Base-by-base conservation (phyloP, 1,284 basidiomycete species). In the Papiliotrema terrestris region DNA sequence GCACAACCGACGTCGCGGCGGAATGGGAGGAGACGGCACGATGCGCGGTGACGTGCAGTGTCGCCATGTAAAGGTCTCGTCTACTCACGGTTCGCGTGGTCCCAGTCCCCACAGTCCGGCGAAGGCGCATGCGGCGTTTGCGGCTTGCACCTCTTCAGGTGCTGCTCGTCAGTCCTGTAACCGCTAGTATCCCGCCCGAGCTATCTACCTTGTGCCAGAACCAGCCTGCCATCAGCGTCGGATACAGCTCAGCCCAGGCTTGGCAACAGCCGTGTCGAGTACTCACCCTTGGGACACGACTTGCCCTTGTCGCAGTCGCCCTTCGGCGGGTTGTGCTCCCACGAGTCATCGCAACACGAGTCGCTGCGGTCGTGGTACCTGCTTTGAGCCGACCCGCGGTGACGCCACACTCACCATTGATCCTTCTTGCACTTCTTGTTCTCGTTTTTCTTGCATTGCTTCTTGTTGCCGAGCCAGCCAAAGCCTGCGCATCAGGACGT, bases 241-340 rank as follows among this genome's bases (percentile, higher is more conserved):
- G 5, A 5, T 5, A 17, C 5, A n/a, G 15, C 39, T 22, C 4
- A 22, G 20, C 8, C 20, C 5, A 11, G 14, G 23, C 23, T 11
- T 6, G 19, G 5, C 8, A 3, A 20, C 19, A 26, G 23, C 19
- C 3, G 23, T 8, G 23, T 17, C 14, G 19, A 26, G 13, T 26
- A 29, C 45, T 32, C 29, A 47, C 45, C 45, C 4, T 4, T 8
- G 5, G 45, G 45, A 22, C 45, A 47, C 17, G 26, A n/a, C 26
- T 47, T 47, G 25, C 45, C 45, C 17, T 47, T 19, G 45, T 47
- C 45, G 29, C 45, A 47, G 25, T 29, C n/a, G 20, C 45, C 45
- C 17, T 29, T 19, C 4, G 45, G 45, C 14, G 45, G 45, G 25
- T 36, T 47, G 15, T n/a, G 14, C 45, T 29, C 25, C 45, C 45